phyloP scores from a whole-genome alignment of 176 grass and related monocot genomes.

The Guadua angustifolia region DNA sequence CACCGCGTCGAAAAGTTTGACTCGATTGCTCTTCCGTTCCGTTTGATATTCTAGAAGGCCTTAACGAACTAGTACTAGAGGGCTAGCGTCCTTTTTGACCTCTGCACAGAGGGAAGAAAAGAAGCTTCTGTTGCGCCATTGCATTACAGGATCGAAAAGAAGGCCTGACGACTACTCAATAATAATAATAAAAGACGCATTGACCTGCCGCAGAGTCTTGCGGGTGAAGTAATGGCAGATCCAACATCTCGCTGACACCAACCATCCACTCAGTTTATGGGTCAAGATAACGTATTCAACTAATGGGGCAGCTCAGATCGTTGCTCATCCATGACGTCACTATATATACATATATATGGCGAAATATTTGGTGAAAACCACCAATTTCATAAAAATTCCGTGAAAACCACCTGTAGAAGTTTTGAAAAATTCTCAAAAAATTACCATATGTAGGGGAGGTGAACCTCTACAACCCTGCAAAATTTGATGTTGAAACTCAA shows the following conservation, averaged over 20 bases:
- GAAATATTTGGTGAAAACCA: no score
- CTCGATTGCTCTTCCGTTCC: background rate
- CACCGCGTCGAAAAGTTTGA: background rate
- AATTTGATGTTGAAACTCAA: no score
- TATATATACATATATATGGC: no score
- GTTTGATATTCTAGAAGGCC: background rate
- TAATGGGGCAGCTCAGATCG: no score
- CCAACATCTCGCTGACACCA: background rate
- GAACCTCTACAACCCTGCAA: no score
- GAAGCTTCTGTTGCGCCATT: conserved; percentile 5
- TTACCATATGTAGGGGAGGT: no score
- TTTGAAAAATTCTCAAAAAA: no score
- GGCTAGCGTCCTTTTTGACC: background rate
- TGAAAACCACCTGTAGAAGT: no score
- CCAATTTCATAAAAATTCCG: no score
- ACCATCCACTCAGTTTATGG: background rate
- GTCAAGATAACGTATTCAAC: background rate
- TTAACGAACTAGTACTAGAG: background rate
- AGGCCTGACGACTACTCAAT: background rate
- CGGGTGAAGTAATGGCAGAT: background rate
- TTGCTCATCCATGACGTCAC: background rate
- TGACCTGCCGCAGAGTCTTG: background rate
- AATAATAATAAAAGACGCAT: conserved; percentile 1
- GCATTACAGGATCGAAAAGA: background rate
- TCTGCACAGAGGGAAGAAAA: background rate